phyloP scores from a whole-genome alignment of 1,139 yeast genomes.

The Suzukiozyma palmioleophila region DNA sequence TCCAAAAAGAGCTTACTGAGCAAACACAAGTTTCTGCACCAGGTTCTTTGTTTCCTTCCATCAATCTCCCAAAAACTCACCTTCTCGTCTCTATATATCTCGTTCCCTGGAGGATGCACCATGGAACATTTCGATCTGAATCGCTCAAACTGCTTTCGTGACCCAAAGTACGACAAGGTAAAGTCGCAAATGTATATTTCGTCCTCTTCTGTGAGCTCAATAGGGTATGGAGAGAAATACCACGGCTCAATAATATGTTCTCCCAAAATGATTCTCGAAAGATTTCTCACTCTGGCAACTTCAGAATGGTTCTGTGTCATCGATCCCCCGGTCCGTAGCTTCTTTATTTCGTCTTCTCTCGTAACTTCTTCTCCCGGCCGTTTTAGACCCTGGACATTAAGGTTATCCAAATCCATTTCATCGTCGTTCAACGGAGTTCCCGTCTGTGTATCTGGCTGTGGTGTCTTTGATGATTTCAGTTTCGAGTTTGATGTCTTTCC shows the following conservation, averaged over 20 bases:
- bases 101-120: conserved; percentile 97
- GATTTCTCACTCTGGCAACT: conserved; percentile 85
- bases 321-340: conserved; percentile 88
- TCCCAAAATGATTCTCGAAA: conserved; percentile 76
- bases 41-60: conserved; percentile 90
- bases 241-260: conserved; percentile 94
- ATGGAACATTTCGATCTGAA: conserved; percentile 81
- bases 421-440: conserved; percentile 42
- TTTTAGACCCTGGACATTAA: conserved; percentile 77
- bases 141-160: conserved; percentile 85
- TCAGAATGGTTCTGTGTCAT: conserved; percentile 92
- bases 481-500: conserved; percentile 12
- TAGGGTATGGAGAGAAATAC: conserved; percentile 97
- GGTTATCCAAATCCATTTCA: conserved; percentile 80
- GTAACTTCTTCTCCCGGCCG: conserved; percentile 67
- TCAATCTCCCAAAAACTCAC: conserved; percentile 89
- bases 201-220: conserved; percentile 90
- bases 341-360: conserved; percentile 89
- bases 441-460: conserved; percentile 16
- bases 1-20: conserved; percentile 85
- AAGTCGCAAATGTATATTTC: conserved; percentile 87
- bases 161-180: conserved; percentile 83
- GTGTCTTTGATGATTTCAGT: conserved; percentile 18
- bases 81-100: conserved; percentile 82
- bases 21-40: conserved; percentile 94